A percentile compares a stretch with the other conserved stretches of the same genome.
Evolutionary conservation across 2,329 filamentous ascomycete species (phyloP).

Genomic region (Byssothecium circinans): DNA sequence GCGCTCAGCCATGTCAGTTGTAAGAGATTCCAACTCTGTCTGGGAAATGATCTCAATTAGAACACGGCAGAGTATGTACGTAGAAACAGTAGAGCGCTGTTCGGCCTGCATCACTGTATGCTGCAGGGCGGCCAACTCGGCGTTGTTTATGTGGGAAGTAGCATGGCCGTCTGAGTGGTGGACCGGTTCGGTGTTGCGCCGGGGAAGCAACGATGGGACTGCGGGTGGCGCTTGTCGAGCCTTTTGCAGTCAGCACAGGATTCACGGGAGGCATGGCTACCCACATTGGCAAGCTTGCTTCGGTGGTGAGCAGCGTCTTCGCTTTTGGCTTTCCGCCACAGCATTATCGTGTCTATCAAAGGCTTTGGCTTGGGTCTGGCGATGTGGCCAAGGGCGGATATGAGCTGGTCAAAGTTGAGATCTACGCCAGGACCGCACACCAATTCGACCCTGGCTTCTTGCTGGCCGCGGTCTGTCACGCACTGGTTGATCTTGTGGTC

Average conservation of each 20-base stretch:
- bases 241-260: conserved; percentile 24
- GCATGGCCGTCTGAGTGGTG: conserved; percentile 30
- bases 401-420: conserved; percentile 87
- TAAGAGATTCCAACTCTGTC: conserved; percentile 80
- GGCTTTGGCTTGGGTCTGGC: conserved; percentile 92
- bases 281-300: conserved; percentile 34
- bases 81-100: conserved; percentile 88
- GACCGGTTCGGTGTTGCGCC: conserved; percentile 41
- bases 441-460: conserved; percentile 80
- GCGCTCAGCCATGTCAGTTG: conserved; percentile 88
- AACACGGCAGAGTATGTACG: conserved; percentile 92
- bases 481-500: conserved; percentile 93
- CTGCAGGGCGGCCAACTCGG: conserved; percentile 54
- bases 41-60: conserved; percentile 92
- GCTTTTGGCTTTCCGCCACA: conserved; percentile 95
- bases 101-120: conserved; percentile 79
- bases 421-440: conserved; percentile 92
- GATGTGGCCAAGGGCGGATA: conserved; percentile 90
- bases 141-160: conserved; percentile 29
- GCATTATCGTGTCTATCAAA: conserved; percentile 95
- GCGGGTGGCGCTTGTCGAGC: conserved; percentile 34
- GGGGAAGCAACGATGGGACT: conserved; percentile 31
- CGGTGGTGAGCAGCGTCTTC: conserved; percentile 65
- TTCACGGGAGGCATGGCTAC: conserved; percentile 2
- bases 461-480: conserved; percentile 75